Base-by-base conservation (phyloP, 805 yeast genomes). In the Yamadazyma phyllophila region DNA sequence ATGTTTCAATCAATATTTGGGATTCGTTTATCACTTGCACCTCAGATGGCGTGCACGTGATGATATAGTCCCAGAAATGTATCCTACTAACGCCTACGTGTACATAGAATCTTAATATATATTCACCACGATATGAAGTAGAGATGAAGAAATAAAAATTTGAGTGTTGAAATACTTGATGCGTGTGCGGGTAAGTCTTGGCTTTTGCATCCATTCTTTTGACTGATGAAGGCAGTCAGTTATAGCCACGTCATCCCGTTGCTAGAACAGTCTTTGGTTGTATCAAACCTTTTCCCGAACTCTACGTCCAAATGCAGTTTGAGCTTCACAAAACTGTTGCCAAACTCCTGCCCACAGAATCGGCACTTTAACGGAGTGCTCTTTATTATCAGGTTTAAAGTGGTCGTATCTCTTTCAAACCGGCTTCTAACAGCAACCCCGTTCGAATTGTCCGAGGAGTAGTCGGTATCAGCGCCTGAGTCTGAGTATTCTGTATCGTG, bases 11-110 rank as follows among this genome's bases (percentile, higher is more conserved):
- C 54, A 41, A 47, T 67, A 20, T 65, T 31, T 53, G 73, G 73
- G 71, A 53, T 62, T 66, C 73, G 73, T 67, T 67, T 67, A 67
- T 70, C 73, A 61, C 58, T 48, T 56, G 62, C 63, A 65, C 53
- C 71, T 59, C 47, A 27, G 10, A 53, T 49, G 71, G 52, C 70
- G 61, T 63, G 65, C 55, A 58, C 52, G 61, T 62, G 72, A 70
- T 51, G 73, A 67, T 67, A 67, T 55, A 50, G 43, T 29, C 53
- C 53, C 52, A 24, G 15, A 9, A n/a, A n/a, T n/a, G n/a, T 11
- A 14, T 32, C 27, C 29, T 14, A 20, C 31, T 37, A 37, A n/a
- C 13, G 26, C 15, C 24, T 33, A 20, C 32, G 13, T 17, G 39
- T 34, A 14, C 32, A 29, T 29, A 29, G 32, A 12, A 13, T 4